Evolutionary conservation across 306 rosid genomes (phyloP), one percentile per base, ranked within the genome.

Genomic region (Psophocarpus tetragonolobus): DNA sequence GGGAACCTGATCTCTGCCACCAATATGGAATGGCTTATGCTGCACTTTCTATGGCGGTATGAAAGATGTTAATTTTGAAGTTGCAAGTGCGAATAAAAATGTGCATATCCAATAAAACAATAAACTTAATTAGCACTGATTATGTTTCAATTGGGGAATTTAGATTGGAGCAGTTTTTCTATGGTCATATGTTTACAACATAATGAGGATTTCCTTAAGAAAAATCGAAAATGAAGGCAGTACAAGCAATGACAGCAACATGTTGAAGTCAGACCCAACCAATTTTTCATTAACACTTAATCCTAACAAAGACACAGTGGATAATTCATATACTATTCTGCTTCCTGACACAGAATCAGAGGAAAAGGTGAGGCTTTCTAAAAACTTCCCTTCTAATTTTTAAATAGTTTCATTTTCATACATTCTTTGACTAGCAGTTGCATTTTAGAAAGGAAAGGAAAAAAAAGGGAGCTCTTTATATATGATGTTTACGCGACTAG

Each of bases 161-260:
- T 44, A 94, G 98, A 75, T 73, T 24, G 95, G 97, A 77, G 89
- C 93, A 80, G 27, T 92, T 66, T 81, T 73, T 33, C 21, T 94
- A 65, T 94, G 97, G 98, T 87, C 97, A 9, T 94, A 87, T 58
- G 97, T 92, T 35, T 94, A 84, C 89, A 90, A 92, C 82, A 81
- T 94, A 30, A 90, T 94, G 71, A 66, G 97, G 56, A 69, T 88
- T 66, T 90, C 90, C 32, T 51, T 92, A 57, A 88, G 38, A 36
- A 76, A 20, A 76, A 45, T 38, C 65, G 70, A 20, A 9, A 68
- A 23, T 18, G 84, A 82, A 73, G 51, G 73, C 44, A 8, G 2
- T 9, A 36, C 26, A 24, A 76, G 51, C 11, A 70, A 73, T 33
- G 39, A 35, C 21, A 26, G 80, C 35, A 67, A 50, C 54, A 42